Percentiles rank a stretch among this genome's conserved stretches.
Evolutionary conservation across 371 early-diverging fungal genomes (phyloP).

Genomic region (Syncephalastrum monosporum): DNA sequence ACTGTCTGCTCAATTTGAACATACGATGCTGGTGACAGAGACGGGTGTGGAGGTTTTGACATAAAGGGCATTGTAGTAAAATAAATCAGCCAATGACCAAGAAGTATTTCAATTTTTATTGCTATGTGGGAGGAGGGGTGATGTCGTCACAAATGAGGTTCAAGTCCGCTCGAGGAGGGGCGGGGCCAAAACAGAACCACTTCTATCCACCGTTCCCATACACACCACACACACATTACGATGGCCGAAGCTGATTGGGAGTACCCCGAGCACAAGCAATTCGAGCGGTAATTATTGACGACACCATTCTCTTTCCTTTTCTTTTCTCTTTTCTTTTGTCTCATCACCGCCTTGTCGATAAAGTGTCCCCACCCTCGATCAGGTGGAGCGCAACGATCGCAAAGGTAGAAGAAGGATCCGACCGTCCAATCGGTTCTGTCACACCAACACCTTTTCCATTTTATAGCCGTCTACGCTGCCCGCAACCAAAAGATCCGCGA

Average conservation of each 20-base stretch:
- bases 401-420: constrained; percentile 33
- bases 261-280: constrained; percentile 50
- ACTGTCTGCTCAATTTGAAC: constrained; percentile 97
- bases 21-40: constrained; percentile 93
- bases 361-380: constrained; percentile 48
- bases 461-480: constrained; percentile 68
- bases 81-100: no score
- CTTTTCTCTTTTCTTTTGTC: not conserved
- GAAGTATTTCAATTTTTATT: no score
- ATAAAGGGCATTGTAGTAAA: constrained; percentile 6
- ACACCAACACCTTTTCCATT: constrained; percentile 2
- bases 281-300: constrained; percentile 35
- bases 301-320: constrained; percentile 1
- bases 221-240: not conserved
- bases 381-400: constrained; percentile 45
- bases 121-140: no score
- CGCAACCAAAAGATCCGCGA: constrained; percentile 77
- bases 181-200: not conserved
- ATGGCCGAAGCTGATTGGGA: constrained; percentile 45
- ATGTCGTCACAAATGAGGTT: no score
- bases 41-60: constrained; percentile 92
- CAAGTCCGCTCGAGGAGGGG: constrained; percentile 1
- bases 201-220: not conserved
- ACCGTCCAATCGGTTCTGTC: not conserved
- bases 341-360: not conserved